Evolutionary conservation across 1,284 basidiomycete genomes (phyloP).

Genomic region (Apiotrichum veenhuisii): DNA sequence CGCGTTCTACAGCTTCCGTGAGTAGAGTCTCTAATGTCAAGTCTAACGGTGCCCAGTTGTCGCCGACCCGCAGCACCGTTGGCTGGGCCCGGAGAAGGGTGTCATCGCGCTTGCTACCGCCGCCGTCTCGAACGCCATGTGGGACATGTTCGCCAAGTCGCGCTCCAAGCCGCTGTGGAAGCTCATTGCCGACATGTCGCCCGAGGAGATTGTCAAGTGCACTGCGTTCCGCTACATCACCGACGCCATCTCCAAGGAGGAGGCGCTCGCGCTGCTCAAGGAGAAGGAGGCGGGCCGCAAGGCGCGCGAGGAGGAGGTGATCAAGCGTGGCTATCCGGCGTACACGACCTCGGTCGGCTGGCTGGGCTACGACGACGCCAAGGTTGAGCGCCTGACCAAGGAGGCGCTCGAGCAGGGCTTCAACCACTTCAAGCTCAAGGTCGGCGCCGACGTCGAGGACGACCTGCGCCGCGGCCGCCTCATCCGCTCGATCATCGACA

Average conservation of each 20-base stretch:
- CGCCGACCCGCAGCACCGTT: constrained; percentile 81
- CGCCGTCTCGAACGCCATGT: constrained; percentile 55
- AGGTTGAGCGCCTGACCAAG: constrained; percentile 77
- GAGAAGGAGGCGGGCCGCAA: constrained; percentile 70
- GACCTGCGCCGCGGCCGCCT: constrained; percentile 82
- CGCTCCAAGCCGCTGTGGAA: constrained; percentile 57
- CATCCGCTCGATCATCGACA: constrained; percentile 90
- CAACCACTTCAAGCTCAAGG: constrained; percentile 98
- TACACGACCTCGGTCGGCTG: constrained; percentile 94
- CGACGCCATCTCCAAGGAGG: constrained; percentile 84
- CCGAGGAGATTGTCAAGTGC: constrained; percentile 77
- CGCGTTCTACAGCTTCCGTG: constrained; percentile 48
- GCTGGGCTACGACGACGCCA: constrained; percentile 88
- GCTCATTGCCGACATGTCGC: constrained; percentile 56
- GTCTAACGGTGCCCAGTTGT: constrained; percentile 53
- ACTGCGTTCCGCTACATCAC: constrained; percentile 89
- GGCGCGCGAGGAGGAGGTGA: constrained; percentile 69
- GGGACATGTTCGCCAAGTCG: constrained; percentile 55
- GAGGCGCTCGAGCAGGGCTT: constrained; percentile 81
- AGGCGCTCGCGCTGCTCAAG: constrained; percentile 79
- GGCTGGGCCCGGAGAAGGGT: constrained; percentile 60
- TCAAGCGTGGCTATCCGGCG: constrained; percentile 71
- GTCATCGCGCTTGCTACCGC: constrained; percentile 57
- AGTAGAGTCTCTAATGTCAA: constrained; percentile 8
- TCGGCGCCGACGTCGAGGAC: constrained; percentile 74